Percentiles rank a stretch among this genome's conserved stretches.
Evolutionary conservation across 495 filamentous ascomycete genomes (phyloP).

Genomic region (Ramalina intermedia): DNA sequence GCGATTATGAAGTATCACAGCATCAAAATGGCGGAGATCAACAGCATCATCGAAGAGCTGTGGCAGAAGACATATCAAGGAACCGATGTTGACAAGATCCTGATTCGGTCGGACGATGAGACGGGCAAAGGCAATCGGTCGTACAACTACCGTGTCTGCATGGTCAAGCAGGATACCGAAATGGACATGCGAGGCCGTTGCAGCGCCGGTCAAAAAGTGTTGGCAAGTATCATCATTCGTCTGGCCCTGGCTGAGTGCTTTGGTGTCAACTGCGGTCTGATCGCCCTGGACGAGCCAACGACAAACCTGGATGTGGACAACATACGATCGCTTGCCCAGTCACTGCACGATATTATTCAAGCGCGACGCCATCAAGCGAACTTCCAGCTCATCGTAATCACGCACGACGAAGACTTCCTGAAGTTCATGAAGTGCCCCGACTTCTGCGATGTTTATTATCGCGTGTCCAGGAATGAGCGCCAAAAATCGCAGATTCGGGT

Average conservation of each 20-base stretch:
- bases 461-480: slow-evolving; percentile 65
- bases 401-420: slow-evolving; percentile 96
- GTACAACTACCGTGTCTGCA: slow-evolving; percentile 97
- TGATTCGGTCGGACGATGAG: slow-evolving; percentile 83
- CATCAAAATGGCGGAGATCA: slow-evolving; percentile 98
- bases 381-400: slow-evolving; percentile 97
- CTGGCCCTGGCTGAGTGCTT: slow-evolving; percentile 94
- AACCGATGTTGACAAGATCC: slow-evolving; percentile 92
- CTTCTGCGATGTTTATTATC: slow-evolving; percentile 82
- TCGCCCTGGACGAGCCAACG: slow-evolving; percentile 94
- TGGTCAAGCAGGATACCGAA: slow-evolving; percentile 92
- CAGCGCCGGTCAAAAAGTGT: slow-evolving; percentile 89
- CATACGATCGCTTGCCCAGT: slow-evolving; percentile 73
- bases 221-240: slow-evolving; percentile 95
- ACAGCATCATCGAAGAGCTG: slow-evolving; percentile 82
- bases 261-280: slow-evolving; percentile 87
- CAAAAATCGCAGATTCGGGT: slow-evolving; percentile 78
- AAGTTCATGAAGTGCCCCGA: slow-evolving; percentile 87
- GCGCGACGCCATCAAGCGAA: slow-evolving; percentile 73
- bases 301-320: slow-evolving; percentile 95
- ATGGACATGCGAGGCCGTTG: slow-evolving; percentile 99
- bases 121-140: slow-evolving; percentile 56
- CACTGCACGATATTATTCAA: slow-evolving; percentile 77
- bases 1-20: slow-evolving; percentile 95
- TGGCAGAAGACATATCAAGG: slow-evolving; percentile 96